A percentile compares a stretch with the other conserved stretches of the same genome.
Evolutionary conservation across 2,329 filamentous ascomycete species (phyloP).

Genomic region (Colletotrichum costaricense): DNA sequence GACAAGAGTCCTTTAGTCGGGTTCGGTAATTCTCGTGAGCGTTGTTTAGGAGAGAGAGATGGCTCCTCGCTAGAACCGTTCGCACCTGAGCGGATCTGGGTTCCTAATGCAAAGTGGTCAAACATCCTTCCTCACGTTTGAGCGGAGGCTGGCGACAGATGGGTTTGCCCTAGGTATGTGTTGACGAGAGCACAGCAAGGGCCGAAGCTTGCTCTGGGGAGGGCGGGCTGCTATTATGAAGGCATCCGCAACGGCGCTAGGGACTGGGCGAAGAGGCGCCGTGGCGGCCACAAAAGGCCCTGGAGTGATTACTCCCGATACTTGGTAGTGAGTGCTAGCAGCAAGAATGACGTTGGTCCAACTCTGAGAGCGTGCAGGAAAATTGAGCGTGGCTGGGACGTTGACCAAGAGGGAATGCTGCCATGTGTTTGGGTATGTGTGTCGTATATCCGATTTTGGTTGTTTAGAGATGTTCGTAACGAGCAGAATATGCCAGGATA

Average conservation of each 20-base stretch:
- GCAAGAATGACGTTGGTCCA: conserved; percentile 24
- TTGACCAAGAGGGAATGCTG: not conserved
- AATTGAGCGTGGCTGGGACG: not conserved
- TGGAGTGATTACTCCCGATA: conserved; percentile 6
- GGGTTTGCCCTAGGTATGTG: not conserved
- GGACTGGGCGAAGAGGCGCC: conserved; percentile 8
- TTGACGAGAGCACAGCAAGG: not conserved
- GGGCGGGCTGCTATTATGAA: conserved; percentile 28
- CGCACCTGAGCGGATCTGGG: conserved; percentile 11
- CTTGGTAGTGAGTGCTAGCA: conserved; percentile 1
- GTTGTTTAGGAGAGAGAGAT: conserved; percentile 25
- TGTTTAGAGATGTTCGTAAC: not conserved
- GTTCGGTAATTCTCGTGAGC: conserved; percentile 4
- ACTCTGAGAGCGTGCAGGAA: conserved; percentile 1
- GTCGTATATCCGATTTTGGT: not conserved
- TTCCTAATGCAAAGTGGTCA: conserved; percentile 28
- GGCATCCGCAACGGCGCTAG: conserved; percentile 30
- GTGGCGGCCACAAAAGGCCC: conserved; percentile 32
- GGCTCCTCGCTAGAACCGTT: conserved; percentile 5
- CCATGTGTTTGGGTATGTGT: conserved; percentile 7
- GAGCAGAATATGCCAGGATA: not conserved
- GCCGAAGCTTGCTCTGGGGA: not conserved
- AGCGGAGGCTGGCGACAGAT: not conserved
- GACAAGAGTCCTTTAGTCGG: not conserved
- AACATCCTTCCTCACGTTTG: conserved; percentile 14